phyloP scores from a whole-genome alignment of 1,284 basidiomycete genomes.

The Marasmius oreades region DNA sequence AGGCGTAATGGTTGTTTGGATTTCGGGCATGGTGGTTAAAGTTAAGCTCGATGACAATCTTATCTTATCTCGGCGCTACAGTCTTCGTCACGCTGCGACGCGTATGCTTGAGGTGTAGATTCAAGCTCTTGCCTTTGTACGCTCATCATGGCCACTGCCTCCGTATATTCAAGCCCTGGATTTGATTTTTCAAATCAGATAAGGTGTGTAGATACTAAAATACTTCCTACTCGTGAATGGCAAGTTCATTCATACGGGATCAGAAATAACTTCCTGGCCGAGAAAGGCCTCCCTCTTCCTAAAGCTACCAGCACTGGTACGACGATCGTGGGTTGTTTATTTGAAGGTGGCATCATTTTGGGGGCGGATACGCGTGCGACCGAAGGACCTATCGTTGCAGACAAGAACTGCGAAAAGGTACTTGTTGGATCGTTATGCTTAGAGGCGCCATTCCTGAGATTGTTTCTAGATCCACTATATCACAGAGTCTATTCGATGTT shows the following conservation, averaged over 20 bases:
- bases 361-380: conserved; percentile 98
- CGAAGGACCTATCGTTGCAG: conserved; percentile 92
- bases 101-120: background rate
- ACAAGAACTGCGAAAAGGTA: conserved; percentile 99
- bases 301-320: conserved; percentile 95
- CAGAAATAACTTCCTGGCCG: conserved; percentile 78
- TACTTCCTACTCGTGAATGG: background rate
- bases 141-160: conserved; percentile 30
- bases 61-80: too few relatives aligned
- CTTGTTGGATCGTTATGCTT: conserved; percentile 14
- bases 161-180: conserved; percentile 44
- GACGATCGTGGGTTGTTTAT: conserved; percentile 96
- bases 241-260: background rate
- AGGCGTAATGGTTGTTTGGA: conserved; percentile 68
- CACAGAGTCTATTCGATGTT: conserved; percentile 92
- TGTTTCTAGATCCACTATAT: conserved; percentile 88
- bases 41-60: background rate
- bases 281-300: conserved; percentile 67
- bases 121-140: background rate
- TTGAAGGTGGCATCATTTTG: conserved; percentile 90
- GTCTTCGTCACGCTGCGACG: background rate
- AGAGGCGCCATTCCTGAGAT: background rate
- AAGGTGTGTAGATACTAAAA: conserved; percentile 29
- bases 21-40: conserved; percentile 25
- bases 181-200: conserved; percentile 73